Conservation (phyloP, 2,329 filamentous ascomycete species). For the Neonectria magnoliae region DNA sequence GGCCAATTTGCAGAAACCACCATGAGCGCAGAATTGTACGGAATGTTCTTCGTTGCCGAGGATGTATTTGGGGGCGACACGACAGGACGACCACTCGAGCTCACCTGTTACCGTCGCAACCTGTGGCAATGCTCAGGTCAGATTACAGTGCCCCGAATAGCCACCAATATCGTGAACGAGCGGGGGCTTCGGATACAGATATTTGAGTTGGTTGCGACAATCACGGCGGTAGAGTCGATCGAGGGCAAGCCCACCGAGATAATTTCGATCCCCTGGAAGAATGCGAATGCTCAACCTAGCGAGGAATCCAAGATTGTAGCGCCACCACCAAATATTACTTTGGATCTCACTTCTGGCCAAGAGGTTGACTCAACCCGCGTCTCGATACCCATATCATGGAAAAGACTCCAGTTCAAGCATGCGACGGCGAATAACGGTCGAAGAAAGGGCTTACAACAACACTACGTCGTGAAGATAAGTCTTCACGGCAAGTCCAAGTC, state of each 20-base stretch:
- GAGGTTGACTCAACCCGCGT: slow-evolving; percentile 83
- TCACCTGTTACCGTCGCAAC: slow-evolving; percentile 95
- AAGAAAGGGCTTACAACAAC: slow-evolving; percentile 92
- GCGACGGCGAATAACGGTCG: slow-evolving; percentile 96
- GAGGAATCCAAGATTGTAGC: slow-evolving; percentile 61
- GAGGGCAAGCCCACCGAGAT: slow-evolving; percentile 93
- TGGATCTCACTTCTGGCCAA: slow-evolving; percentile 67
- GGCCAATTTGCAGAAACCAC: slow-evolving; percentile 71
- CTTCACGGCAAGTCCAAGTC: slow-evolving; percentile 78
- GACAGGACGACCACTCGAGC: slow-evolving; percentile 72
- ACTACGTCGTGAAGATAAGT: slow-evolving; percentile 89
- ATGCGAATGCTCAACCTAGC: slow-evolving; percentile 64
- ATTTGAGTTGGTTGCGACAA: slow-evolving; percentile 80
- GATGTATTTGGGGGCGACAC: slow-evolving; percentile 76
- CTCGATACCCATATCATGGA: slow-evolving; percentile 89
- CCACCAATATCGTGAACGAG: slow-evolving; percentile 75
- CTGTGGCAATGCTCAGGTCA: slow-evolving; percentile 94
- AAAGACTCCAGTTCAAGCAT: slow-evolving; percentile 92
- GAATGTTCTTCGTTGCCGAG: slow-evolving; percentile 90
- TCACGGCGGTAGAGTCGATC: slow-evolving; percentile 89
- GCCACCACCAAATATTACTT: slow-evolving; percentile 63
- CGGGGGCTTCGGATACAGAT: slow-evolving; percentile 82
- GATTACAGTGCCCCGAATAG: slow-evolving; percentile 78
- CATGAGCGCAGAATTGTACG: slow-evolving; percentile 80
- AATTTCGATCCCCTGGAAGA: slow-evolving; percentile 97